Evolutionary conservation across 257 asterid species (phyloP).

Genomic region (Solanum bulbocastanum): DNA sequence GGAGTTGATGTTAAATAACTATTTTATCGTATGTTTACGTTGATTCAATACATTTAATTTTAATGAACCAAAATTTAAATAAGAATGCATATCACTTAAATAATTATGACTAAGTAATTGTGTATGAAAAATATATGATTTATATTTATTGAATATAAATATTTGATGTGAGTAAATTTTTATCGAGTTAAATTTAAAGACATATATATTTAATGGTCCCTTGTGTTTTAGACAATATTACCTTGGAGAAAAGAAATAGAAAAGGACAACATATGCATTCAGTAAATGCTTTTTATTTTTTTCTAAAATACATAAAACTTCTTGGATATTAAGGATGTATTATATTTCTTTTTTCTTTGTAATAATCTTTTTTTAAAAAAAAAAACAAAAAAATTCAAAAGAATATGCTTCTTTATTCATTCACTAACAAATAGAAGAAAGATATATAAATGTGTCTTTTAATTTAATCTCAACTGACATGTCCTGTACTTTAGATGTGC

Average conservation of each 20-base stretch:
- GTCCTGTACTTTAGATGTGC: fast-evolving
- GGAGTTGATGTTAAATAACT: background rate
- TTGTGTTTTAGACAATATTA: background rate
- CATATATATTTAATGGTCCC: background rate
- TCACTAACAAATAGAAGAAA: background rate
- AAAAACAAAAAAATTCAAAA: background rate
- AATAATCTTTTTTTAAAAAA: background rate
- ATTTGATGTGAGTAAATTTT: background rate
- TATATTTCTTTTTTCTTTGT: background rate
- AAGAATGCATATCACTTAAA: background rate
- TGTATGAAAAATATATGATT: background rate
- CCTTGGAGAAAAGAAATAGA: background rate
- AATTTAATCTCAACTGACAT: no score
- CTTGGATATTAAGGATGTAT: background rate
- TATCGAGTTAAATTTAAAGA: background rate
- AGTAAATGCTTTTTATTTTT: background rate
- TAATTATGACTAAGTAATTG: no score
- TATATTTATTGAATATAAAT: background rate
- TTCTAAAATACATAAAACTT: background rate
- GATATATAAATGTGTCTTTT: no score
- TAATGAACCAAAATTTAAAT: background rate
- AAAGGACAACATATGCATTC: background rate
- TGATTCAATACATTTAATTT: background rate
- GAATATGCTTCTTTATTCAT: background rate
- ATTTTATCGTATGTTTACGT: background rate